Percentiles rank a stretch among this genome's conserved stretches.
Conservation (phyloP, 108 stramenopile species). For the Skeletonema menzelii region DNA sequence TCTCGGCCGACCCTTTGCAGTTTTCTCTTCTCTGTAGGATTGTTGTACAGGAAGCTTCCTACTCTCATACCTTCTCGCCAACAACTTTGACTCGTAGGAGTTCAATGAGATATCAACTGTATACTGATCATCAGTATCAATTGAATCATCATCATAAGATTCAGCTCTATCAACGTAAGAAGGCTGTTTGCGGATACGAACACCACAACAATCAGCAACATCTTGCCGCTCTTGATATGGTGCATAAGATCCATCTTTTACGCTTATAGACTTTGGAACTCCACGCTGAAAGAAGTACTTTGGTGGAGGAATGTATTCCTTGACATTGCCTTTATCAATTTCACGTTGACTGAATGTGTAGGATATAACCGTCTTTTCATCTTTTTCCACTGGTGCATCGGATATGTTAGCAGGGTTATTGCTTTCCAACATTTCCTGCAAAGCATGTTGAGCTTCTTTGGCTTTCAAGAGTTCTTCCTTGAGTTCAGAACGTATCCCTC, state of each 20-base stretch:
- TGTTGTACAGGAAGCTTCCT: background rate
- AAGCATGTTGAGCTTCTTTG: conserved; percentile 9
- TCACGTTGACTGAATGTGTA: conserved; percentile 47
- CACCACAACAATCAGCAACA: background rate
- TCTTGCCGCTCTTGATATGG: background rate
- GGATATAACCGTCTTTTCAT: conserved; percentile 6
- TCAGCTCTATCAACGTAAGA: background rate
- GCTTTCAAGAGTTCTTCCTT: conserved; percentile 15
- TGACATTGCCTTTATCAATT: conserved; percentile 29
- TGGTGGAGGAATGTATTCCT: conserved; percentile 50
- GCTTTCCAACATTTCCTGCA: conserved; percentile 23
- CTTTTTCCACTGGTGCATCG: background rate
- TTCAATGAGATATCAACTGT: background rate
- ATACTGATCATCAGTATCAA: background rate
- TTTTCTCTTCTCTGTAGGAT: background rate
- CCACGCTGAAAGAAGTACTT: conserved; percentile 19
- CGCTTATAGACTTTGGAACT: conserved; percentile 27
- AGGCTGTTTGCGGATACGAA: background rate
- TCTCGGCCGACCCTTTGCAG: background rate
- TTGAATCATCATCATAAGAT: background rate
- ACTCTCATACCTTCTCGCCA: background rate
- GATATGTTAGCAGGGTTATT: background rate
- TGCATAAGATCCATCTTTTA: conserved; percentile 26
- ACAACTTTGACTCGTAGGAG: background rate
- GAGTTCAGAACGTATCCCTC: background rate